Evolutionary conservation across 2,329 filamentous ascomycete species (phyloP).

Genomic region (Calonectria pseudoturangicola): DNA sequence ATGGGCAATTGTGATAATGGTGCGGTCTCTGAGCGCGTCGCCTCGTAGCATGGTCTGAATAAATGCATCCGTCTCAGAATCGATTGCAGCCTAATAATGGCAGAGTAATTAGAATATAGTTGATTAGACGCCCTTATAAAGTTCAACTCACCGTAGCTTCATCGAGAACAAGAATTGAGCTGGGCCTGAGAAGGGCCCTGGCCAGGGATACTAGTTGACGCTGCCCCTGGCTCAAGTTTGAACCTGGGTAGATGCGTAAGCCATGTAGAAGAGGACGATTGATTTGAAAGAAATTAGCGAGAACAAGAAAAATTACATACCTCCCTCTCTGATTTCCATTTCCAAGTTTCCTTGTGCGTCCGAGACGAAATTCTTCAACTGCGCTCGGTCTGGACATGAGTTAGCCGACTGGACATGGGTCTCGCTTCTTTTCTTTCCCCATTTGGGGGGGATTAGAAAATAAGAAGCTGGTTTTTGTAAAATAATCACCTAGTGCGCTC

Average conservation of each 20-base stretch:
- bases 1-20: slow-evolving; percentile 19
- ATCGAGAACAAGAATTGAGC: slow-evolving; percentile 25
- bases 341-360: not conserved
- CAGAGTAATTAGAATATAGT: not conserved
- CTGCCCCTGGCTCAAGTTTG: slow-evolving; percentile 22
- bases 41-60: slow-evolving; percentile 12
- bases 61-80: slow-evolving; percentile 14
- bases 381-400: not conserved
- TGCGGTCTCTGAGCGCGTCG: slow-evolving; percentile 22
- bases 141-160: not conserved
- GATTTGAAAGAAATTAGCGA: not conserved
- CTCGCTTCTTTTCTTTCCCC: not conserved
- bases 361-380: slow-evolving; percentile 3
- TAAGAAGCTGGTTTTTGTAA: not conserved
- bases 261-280: not conserved
- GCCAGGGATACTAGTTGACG: slow-evolving; percentile 19
- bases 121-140: too few relatives aligned
- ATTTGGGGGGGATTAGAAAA: not conserved
- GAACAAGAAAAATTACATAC: not conserved
- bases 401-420: not conserved
- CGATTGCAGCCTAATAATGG: slow-evolving; percentile 2
- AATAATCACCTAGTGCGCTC: not conserved
- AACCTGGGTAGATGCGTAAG: not conserved
- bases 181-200: slow-evolving; percentile 15
- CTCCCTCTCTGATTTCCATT: slow-evolving; percentile 28